Conservation (phyloP, 106 monocot species). For the Cymbidium sinense region DNA sequence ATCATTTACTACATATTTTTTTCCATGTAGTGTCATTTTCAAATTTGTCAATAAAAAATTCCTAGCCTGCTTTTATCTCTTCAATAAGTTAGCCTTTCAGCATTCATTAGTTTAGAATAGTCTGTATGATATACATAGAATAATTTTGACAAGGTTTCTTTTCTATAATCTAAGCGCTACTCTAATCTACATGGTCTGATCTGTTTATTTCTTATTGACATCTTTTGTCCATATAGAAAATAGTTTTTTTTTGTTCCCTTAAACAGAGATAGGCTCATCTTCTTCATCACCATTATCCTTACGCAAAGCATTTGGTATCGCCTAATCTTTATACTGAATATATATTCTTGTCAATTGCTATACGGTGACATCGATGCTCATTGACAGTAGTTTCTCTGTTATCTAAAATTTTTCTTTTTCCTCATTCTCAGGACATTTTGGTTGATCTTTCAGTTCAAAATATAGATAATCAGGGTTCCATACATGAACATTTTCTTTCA, state of each 20-base stretch:
- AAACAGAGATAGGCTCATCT: background rate
- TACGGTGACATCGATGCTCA: background rate
- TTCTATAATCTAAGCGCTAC: background rate
- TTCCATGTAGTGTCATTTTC: too few relatives aligned
- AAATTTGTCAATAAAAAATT: too few relatives aligned
- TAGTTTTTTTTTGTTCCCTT: too few relatives aligned
- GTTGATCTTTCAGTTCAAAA: conserved; percentile 39
- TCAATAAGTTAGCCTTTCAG: too few relatives aligned
- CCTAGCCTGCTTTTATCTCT: too few relatives aligned
- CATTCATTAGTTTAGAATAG: too few relatives aligned
- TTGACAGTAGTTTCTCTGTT: background rate
- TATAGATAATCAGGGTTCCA: conserved; percentile 26
- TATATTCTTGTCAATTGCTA: background rate
- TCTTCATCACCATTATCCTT: background rate
- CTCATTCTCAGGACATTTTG: conserved; percentile 32
- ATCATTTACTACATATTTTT: too few relatives aligned
- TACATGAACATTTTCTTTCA: conserved; percentile 25
- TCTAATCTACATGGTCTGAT: background rate
- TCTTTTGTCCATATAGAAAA: background rate
- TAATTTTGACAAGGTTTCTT: background rate
- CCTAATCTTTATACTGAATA: background rate
- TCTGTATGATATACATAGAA: background rate
- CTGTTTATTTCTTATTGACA: background rate
- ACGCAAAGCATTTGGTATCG: background rate
- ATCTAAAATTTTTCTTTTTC: background rate